Evolutionary conservation across 2,329 filamentous ascomycete genomes (phyloP).

Genomic region (Penicillium carneum): DNA sequence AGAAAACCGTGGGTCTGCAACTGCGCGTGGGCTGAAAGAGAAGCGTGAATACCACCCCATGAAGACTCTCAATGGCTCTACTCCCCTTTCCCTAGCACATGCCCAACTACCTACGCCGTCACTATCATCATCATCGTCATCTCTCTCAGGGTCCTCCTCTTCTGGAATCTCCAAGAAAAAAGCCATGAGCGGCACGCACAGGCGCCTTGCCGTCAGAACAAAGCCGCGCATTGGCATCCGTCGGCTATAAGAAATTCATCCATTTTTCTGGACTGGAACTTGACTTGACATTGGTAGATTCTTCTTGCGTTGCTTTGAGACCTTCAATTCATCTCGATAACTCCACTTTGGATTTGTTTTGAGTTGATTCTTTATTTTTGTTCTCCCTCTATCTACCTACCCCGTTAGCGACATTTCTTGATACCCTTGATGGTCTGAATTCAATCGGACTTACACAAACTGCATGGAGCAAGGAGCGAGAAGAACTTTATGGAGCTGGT

Average conservation of each 20-base stretch:
- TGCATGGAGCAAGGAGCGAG: constrained; percentile 16
- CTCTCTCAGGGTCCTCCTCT: constrained; percentile 16
- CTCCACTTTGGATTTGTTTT: background rate
- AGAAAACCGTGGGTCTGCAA: constrained; percentile 32
- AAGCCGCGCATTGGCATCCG: constrained; percentile 49
- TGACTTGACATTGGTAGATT: background rate
- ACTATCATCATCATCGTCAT: constrained; percentile 7
- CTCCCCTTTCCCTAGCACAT: constrained; percentile 1
- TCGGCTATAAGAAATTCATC: constrained; percentile 38
- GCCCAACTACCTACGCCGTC: constrained; percentile 2
- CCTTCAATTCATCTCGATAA: background rate
- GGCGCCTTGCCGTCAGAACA: constrained; percentile 36
- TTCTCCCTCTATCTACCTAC: background rate
- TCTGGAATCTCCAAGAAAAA: constrained; percentile 34
- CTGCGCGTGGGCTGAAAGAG: constrained; percentile 26
- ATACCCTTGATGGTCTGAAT: constrained; percentile 19
- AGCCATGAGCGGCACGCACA: constrained; percentile 31
- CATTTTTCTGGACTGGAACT: background rate
- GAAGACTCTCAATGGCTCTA: constrained; percentile 9
- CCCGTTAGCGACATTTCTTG: constrained; percentile 18
- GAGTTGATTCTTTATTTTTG: background rate
- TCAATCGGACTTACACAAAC: constrained; percentile 3
- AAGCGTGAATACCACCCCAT: constrained; percentile 16
- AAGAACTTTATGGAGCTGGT: constrained; percentile 4
- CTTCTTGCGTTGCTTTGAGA: background rate